Conservation (phyloP, 495 filamentous ascomycete species). For the Neurospora sp. region DNA sequence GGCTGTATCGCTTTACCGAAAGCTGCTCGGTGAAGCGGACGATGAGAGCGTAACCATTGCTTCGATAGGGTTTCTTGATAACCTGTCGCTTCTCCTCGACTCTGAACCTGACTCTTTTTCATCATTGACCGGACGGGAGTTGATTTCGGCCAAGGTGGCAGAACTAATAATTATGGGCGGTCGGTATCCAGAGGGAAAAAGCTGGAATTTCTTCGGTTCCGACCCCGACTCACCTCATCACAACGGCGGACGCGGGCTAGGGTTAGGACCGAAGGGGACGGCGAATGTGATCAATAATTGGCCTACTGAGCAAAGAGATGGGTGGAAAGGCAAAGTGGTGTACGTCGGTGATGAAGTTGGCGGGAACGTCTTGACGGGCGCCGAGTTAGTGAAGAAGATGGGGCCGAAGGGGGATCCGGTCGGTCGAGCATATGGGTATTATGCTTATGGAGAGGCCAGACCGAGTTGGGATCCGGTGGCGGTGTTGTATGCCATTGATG, state of each 20-base stretch:
- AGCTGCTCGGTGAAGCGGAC: slow-evolving; percentile 20
- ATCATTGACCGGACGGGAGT: slow-evolving; percentile 20
- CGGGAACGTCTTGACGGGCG: slow-evolving; percentile 24
- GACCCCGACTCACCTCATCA: slow-evolving; percentile 10
- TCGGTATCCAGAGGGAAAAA: slow-evolving; percentile 29
- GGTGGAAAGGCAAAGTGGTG: slow-evolving; percentile 25
- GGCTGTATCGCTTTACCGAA: slow-evolving; percentile 33
- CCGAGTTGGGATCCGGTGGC: slow-evolving; percentile 38
- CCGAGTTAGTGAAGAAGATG: slow-evolving; percentile 15
- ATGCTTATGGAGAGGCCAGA: slow-evolving; percentile 21
- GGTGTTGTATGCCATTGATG: slow-evolving; percentile 29
- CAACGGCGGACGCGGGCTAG: background rate
- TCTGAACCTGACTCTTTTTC: slow-evolving; percentile 27
- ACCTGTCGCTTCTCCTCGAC: slow-evolving; percentile 31
- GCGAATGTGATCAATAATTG: slow-evolving; percentile 27
- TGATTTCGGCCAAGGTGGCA: slow-evolving; percentile 29
- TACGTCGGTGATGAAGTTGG: slow-evolving; percentile 32
- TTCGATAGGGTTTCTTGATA: slow-evolving; percentile 34
- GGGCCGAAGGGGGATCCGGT: slow-evolving; percentile 28
- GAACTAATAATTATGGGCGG: slow-evolving; percentile 41
- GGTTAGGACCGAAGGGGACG: slow-evolving; percentile 1
- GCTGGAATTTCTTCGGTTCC: slow-evolving; percentile 34
- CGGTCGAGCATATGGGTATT: slow-evolving; percentile 28
- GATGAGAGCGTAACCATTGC: slow-evolving; percentile 33
- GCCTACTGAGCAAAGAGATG: background rate